These are phyloP conservation scores for Didymella sp. DNA, from an alignment of 2,329 filamentous ascomycete genomes.

Conservation along the genomic window DNA sequence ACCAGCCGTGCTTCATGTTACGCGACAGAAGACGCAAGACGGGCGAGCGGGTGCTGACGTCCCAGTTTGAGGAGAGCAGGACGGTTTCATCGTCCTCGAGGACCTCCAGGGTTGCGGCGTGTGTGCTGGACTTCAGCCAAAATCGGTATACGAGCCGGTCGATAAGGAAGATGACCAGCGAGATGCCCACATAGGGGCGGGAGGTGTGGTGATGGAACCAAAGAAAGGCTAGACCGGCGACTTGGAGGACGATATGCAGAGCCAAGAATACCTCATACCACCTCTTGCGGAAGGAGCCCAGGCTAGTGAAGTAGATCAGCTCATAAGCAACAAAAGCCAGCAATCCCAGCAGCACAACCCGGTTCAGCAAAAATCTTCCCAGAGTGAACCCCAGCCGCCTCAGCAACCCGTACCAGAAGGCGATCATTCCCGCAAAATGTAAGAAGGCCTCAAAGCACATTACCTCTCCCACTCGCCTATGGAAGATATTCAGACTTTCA, in stretches of 20 bases:
- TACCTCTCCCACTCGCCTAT: constrained; percentile 68
- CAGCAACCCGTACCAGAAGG: constrained; percentile 62
- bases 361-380: constrained; percentile 58
- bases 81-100: constrained; percentile 65
- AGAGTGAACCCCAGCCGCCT: constrained; percentile 59
- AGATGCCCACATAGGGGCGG: constrained; percentile 60
- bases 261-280: constrained; percentile 71
- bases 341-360: constrained; percentile 62
- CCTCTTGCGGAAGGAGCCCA: constrained; percentile 64
- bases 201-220: constrained; percentile 65
- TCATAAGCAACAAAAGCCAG: constrained; percentile 65
- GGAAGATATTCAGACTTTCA: constrained; percentile 70
- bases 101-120: constrained; percentile 60
- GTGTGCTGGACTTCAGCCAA: constrained; percentile 57
- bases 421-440: constrained; percentile 63
- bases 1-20: constrained; percentile 62
- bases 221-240: constrained; percentile 62
- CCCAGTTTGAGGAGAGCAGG: constrained; percentile 57
- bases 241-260: constrained; percentile 65
- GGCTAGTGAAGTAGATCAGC: constrained; percentile 66
- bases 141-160: constrained; percentile 67
- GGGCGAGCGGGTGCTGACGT: constrained; percentile 29
- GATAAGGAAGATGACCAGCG: constrained; percentile 63
- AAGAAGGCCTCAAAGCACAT: constrained; percentile 66
- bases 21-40: constrained; percentile 23